Base-by-base conservation (phyloP, 129 eudicot species). In the Arctium lappa region DNA sequence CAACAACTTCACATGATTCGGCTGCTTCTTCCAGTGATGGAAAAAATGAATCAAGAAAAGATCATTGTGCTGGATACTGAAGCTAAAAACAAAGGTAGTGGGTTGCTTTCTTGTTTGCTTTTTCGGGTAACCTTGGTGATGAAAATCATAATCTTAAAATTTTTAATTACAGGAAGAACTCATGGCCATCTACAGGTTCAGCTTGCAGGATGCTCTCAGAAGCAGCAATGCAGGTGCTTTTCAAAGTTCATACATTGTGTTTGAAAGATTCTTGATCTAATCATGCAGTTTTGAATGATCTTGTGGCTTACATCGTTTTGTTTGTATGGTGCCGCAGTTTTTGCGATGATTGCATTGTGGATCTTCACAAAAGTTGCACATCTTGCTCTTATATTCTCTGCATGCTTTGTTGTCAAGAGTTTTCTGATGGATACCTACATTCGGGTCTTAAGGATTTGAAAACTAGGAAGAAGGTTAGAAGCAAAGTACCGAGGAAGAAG, bases 331-430 rank as follows among this genome's bases (percentile, higher is more conserved):
- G 83, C 87, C 79, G 90, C 89, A 90, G 88, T 83, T 84, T 88
- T 74, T 95, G 99, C 88, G 87, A 80, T 56, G 79, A 81, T 73
- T 86, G 93, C 79, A 77, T 95, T 56, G 65, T 87, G 69, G 97
- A 90, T 88, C 85, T 89, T 79, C 93, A 95, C 46, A 88, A 97
- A 90, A 93, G 89, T 87, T 95, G 99, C 81, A 60, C 78, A 63
- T 83, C 34, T 56, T 95, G 99, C 80, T 88, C 93, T 15, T 95
- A 89, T 71, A 86, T 75, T 44, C 88, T 95, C 69, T 95, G 99
- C 88, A 74, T 95, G 79, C 79, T 40, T 82, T 95, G 99, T 74
- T 91, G 94, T 81, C 81, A 75, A 74, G 93, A 95, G 27, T 84
- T 89, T 74, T 84, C 85, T 76, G 91, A 79, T 46, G 89, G 89